Evolutionary conservation across 768 basidiomycete species (phyloP), one percentile per base, ranked within the genome.

Genomic region (Cystobasidium tubakii): DNA sequence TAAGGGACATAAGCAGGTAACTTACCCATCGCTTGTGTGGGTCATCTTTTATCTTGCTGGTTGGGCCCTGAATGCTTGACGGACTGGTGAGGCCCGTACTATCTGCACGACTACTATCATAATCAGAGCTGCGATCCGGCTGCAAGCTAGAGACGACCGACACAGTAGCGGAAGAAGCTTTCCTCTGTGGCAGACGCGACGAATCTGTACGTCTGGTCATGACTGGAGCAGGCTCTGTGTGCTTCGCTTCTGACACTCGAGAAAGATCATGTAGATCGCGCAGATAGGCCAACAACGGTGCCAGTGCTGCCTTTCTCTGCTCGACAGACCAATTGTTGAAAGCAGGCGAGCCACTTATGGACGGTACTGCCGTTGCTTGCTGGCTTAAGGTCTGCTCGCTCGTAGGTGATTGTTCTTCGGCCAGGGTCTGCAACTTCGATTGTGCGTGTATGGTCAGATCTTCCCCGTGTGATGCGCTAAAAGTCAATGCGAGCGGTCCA

Each of bases 181-280:
- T 72, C 46, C 34, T 33, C n/a, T 27, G 19, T 12, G 63, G 63
- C 21, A 29, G 63, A 23, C 43, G 63, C 4, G 43, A 25, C 3
- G 34, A 39, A 27, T 29, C 43, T 31, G 29, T 29, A 4, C 42
- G 36, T 29, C 19, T 43, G 39, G 42, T 31, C 39, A 29, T n/a
- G 39, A 46, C 2, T 46, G 36, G 54, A 33, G 42, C 42, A n/a
- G 50, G 55, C 12, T 53, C 44, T 29, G 57, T 57, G 25, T 64
- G 31, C 43, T 53, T 70, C 1, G 74, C 55, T 0, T 75, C 39
- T 2, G 64, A 1, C n/a, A 87, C 86, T 76, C 87, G 81, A 21
- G 88, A 88, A 34, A 99, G 84, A 79, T 99, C 96, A 79, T 93
- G 89, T 87, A 99, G 89, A 78, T 99, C 96, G 78, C 88, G 88